phyloP scores from a whole-genome alignment of 2,329 filamentous ascomycete species.

The Monascus ruber region DNA sequence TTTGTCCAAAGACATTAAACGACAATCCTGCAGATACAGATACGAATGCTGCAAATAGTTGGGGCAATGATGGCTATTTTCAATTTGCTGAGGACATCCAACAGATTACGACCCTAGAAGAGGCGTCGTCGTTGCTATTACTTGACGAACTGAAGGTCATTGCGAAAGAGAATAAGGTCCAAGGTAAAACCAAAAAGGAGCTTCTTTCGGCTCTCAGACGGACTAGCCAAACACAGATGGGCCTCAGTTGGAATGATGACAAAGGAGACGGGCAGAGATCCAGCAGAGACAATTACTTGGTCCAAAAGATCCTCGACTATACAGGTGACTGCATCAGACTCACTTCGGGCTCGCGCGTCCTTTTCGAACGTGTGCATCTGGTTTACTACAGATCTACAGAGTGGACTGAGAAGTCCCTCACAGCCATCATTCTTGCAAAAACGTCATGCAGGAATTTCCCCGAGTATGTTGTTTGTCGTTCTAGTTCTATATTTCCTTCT shows the following conservation, averaged over 20 bases:
- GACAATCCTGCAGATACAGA: slow-evolving; percentile 39
- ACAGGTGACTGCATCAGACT: slow-evolving; percentile 79
- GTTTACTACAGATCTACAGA: slow-evolving; percentile 94
- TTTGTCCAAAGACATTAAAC: slow-evolving; percentile 16
- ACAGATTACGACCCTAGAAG: slow-evolving; percentile 66
- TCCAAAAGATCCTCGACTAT: slow-evolving; percentile 62
- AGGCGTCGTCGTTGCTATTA: slow-evolving; percentile 69
- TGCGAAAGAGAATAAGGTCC: slow-evolving; percentile 75
- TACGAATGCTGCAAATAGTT: slow-evolving; percentile 29
- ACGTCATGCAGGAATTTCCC: slow-evolving; percentile 83
- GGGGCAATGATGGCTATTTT: slow-evolving; percentile 47
- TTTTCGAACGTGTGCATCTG: slow-evolving; percentile 89
- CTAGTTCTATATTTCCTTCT: slow-evolving; percentile 75
- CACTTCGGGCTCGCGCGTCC: slow-evolving; percentile 56
- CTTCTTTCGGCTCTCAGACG: slow-evolving; percentile 62
- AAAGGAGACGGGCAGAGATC: slow-evolving; percentile 33
- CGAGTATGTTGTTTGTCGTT: slow-evolving; percentile 78
- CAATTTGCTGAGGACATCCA: slow-evolving; percentile 71
- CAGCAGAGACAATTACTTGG: slow-evolving; percentile 63
- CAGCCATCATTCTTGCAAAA: slow-evolving; percentile 84
- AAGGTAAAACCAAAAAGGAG: slow-evolving; percentile 79
- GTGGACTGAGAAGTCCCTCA: slow-evolving; percentile 95
- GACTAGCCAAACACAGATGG: slow-evolving; percentile 62
- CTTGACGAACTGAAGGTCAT: slow-evolving; percentile 77
- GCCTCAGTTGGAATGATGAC: slow-evolving; percentile 57